Base-by-base conservation (phyloP, 2,329 filamentous ascomycete species). In the Ophiostoma populinum region DNA sequence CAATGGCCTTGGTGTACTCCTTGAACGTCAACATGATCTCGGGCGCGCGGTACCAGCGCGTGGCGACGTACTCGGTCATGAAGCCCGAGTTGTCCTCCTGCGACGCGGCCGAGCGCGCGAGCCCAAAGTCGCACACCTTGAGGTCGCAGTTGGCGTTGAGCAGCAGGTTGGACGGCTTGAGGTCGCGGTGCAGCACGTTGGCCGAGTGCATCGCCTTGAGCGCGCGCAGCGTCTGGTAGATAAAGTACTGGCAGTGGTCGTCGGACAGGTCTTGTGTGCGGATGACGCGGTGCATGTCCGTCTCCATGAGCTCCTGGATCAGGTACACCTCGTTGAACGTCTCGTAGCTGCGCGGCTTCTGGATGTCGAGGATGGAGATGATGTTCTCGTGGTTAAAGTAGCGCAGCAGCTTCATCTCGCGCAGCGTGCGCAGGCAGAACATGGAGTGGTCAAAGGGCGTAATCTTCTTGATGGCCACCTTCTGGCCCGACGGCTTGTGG, bases 301-400 rank as follows among this genome's bases (percentile, higher is more conserved):
- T 98, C 64, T 98, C 90, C 90, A 98, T 98, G 49, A 98, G 72
- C 59, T 93, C 86, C 82, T 92, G 20, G 48, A 98, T 95, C 48
- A 98, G 75, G 56, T 98, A 98, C 43, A 98, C 90, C 59, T 98
- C 90, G 38, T 86, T 86, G 59, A 98, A 98, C 35, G 75, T 79
- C 54, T 95, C 87, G 53, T 92, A 95, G 63, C 80, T 92, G 50
- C 87, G 73, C 27, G 90, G 90, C 63, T 94, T 93, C 62, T 98
- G 90, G 48, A 98, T 98, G 56, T 98, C 90, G 47, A 98, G 75
- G 49, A 98, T 98, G 35, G 86, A 95, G 55, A 98, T 98, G 63
- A 98, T 95, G 61, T 98, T 98, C 62, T 98, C 90, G 55, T 98
- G 90, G 62, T 95, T 98, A 67, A 98, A 98, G 62, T 98, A 95